These are phyloP conservation scores for Colletotrichum sp. DNA, from an alignment of 2,329 filamentous ascomycete species.

Conservation along the genomic window DNA sequence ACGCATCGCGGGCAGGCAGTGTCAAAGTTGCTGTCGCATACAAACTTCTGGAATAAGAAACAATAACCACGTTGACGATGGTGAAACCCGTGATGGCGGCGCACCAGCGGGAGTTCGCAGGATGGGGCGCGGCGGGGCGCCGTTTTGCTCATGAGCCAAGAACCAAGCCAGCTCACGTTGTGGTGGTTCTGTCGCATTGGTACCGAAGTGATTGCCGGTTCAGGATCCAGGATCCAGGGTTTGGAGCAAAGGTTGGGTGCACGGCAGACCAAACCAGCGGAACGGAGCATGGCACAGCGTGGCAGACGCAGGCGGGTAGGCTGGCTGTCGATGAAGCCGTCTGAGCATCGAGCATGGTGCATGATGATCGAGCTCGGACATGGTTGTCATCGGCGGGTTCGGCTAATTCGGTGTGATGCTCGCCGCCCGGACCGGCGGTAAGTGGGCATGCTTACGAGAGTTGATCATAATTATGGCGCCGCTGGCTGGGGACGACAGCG, in stretches of 20 bases:
- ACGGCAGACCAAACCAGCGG: background rate
- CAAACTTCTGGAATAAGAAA: background rate
- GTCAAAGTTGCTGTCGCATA: background rate
- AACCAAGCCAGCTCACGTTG: background rate
- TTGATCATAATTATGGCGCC: background rate
- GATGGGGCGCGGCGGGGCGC: background rate
- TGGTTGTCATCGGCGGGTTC: background rate
- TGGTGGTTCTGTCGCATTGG: background rate
- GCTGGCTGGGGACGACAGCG: background rate
- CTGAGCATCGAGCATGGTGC: constrained; percentile 1
- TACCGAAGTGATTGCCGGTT: background rate
- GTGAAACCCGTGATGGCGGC: constrained; percentile 6
- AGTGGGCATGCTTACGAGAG: background rate
- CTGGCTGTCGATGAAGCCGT: background rate
- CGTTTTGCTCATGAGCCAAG: background rate
- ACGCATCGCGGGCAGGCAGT: background rate
- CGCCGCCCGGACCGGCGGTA: background rate
- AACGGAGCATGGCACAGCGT: background rate
- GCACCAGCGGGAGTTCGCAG: background rate
- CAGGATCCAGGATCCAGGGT: constrained; percentile 1
- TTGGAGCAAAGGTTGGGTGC: background rate
- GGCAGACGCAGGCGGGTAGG: background rate
- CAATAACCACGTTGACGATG: background rate
- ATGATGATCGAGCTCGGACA: constrained; percentile 5
- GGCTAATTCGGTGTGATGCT: background rate